Percentiles rank a stretch among this genome's conserved stretches.
Evolutionary conservation across 1,284 basidiomycete species (phyloP).

Genomic region (Phellinidium pouzarii): DNA sequence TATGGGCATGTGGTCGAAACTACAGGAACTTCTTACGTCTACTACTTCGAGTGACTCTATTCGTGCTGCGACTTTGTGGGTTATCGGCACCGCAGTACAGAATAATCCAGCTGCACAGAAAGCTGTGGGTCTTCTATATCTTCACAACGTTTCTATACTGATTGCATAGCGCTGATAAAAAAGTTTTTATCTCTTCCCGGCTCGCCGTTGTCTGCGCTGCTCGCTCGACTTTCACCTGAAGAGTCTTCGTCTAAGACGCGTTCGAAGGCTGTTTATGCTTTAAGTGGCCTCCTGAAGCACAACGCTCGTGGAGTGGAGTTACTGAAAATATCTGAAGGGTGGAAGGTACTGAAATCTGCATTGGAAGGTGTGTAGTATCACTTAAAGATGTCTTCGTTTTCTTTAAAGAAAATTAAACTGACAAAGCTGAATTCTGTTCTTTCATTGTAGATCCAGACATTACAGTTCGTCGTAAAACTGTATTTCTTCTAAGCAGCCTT

Average conservation of each 20-base stretch:
- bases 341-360: conserved; percentile 55
- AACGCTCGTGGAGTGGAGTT: conserved; percentile 60
- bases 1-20: conserved; percentile 80
- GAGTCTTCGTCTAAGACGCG: conserved; percentile 46
- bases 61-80: conserved; percentile 78
- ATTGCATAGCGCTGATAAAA: conserved; percentile 15
- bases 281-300: conserved; percentile 85
- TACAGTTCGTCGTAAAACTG: conserved; percentile 73
- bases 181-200: conserved; percentile 59
- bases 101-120: conserved; percentile 92
- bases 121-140: conserved; percentile 48
- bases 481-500: conserved; percentile 79
- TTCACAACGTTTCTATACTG: not conserved
- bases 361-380: conserved; percentile 47
- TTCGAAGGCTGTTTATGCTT: conserved; percentile 81
- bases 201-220: conserved; percentile 61
- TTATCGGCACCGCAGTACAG: conserved; percentile 90
- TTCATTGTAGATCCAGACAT: conserved; percentile 62
- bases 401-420: not conserved
- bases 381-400: not conserved
- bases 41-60: conserved; percentile 53
- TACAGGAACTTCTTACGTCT: conserved; percentile 62
- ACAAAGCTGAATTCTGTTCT: not conserved
- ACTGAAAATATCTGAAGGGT: conserved; percentile 60
- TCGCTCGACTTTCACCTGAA: conserved; percentile 56